A percentile compares a stretch with the other conserved stretches of the same genome.
Evolutionary conservation across 305 asterid species (phyloP).

Genomic region (Fraxinus floribunda): DNA sequence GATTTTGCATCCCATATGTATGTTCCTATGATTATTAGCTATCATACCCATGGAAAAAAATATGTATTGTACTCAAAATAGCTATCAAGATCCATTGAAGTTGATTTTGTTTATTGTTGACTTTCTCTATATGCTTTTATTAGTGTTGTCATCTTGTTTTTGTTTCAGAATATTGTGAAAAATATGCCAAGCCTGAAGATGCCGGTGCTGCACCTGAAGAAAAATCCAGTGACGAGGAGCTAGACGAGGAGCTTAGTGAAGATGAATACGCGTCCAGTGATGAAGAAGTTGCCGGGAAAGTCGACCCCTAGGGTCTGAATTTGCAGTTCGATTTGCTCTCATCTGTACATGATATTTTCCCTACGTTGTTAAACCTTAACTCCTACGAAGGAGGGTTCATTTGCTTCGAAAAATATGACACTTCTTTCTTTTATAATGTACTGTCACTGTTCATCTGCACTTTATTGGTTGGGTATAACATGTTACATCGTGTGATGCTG

Average conservation of each 20-base stretch:
- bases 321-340: constrained; percentile 25
- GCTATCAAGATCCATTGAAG: not conserved
- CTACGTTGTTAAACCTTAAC: constrained; percentile 34
- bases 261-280: constrained; percentile 69
- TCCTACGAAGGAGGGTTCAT: constrained; percentile 19
- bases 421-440: constrained; percentile 9
- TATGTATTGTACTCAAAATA: too few relatives aligned
- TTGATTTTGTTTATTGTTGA: not conserved
- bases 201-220: constrained; percentile 68
- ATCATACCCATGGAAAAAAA: too few relatives aligned
- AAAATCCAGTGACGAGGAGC: constrained; percentile 71
- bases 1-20: too few relatives aligned
- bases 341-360: constrained; percentile 52
- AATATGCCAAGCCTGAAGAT: constrained; percentile 73
- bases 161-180: constrained; percentile 65
- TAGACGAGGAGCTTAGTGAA: constrained; percentile 44
- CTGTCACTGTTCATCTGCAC: not conserved
- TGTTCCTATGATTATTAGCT: too few relatives aligned
- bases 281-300: constrained; percentile 75
- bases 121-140: not conserved
- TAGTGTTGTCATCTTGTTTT: not conserved
- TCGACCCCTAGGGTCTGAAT: constrained; percentile 49
- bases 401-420: constrained; percentile 28
- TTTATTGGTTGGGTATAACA: not conserved
- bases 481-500: not conserved